These are phyloP conservation scores for Triglochin maritima DNA, from an alignment of 106 monocot genomes.

Conservation along the genomic window DNA sequence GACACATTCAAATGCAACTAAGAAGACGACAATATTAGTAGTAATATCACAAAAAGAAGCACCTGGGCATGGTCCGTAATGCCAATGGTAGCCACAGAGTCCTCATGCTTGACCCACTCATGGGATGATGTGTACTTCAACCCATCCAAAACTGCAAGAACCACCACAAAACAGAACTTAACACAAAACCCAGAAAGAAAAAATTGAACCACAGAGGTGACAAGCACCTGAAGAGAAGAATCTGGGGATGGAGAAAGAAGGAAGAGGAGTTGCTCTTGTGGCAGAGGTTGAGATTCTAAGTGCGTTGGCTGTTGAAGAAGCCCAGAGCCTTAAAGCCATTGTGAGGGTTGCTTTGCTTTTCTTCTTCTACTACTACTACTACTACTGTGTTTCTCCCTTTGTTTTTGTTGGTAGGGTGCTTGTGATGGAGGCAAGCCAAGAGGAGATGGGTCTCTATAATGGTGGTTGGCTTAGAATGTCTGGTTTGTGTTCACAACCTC, in stretches of 20 bases:
- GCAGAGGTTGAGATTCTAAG: constrained; percentile 42
- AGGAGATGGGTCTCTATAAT: background rate
- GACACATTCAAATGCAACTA: too few species aligned
- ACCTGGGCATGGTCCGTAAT: constrained; percentile 99
- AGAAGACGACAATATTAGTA: too few species aligned
- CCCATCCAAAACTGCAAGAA: constrained; percentile 62
- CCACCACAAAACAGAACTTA: background rate
- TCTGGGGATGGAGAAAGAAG: constrained; percentile 54
- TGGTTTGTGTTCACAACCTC: constrained; percentile 3
- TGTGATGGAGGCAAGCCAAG: background rate
- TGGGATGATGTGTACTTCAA: constrained; percentile 69
- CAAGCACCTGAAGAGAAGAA: constrained; percentile 49
- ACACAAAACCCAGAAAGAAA: background rate
- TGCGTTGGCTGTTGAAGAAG: constrained; percentile 88
- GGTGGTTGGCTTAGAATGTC: background rate
- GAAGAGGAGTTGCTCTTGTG: constrained; percentile 21
- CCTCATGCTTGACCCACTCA: constrained; percentile 96
- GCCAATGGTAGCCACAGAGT: constrained; percentile 75
- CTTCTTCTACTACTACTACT: background rate
- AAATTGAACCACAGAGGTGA: background rate
- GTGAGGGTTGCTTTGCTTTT: background rate
- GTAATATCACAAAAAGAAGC: too few species aligned
- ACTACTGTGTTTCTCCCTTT: background rate
- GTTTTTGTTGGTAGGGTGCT: too few species aligned
- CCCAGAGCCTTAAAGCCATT: constrained; percentile 88